Evolutionary conservation across 75 land plant genomes (phyloP), one percentile per base, ranked within the genome.

Genomic region (Sequoia sempervirens): DNA sequence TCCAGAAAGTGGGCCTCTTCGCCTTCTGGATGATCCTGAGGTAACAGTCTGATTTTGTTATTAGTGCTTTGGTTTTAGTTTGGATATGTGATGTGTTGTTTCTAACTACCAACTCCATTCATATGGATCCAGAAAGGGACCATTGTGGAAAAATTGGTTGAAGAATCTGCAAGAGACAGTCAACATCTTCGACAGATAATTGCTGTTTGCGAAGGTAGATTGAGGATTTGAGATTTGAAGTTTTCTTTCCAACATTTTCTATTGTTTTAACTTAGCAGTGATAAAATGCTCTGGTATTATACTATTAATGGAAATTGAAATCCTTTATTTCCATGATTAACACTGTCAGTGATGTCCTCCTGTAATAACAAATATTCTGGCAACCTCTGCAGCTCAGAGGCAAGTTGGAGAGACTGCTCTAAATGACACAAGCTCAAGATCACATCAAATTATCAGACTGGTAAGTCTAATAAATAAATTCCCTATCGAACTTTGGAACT

Each of bases 371-470:
- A 20, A 38, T 45, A 14, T 45, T 30, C 50, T 83, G 9, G 20
- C 34, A 34, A 70, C 50, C 73, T 26, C 80, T 85, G 80, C 87
- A 95, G 97, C 96, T 78, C 96, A 95, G 87, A 92, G 97, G 73
- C 97, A 95, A 84, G 94, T 94, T 28, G 97, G 97, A 58, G 97
- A 95, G 86, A 95, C 97, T 45, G 87, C 94, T 18, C 82, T 95
- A 14, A 95, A 95, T 85, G 97, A 95, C 81, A 90, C 86, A 14
- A 95, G 97, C 84, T 95, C 97, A 28, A 86, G 97, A 58, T 95
- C 97, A 17, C 97, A 95, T 86, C 97, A 95, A 83, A 95, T 95
- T 58, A 92, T 95, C n/a, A 92, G 93, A 85, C 91, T 95, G 93
- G 97, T 94, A 50, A 87, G 90, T 82, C 52, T 37, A 26, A 80